Base-by-base conservation (phyloP, 1,284 basidiomycete species). In the Sporisorium graminicola region DNA sequence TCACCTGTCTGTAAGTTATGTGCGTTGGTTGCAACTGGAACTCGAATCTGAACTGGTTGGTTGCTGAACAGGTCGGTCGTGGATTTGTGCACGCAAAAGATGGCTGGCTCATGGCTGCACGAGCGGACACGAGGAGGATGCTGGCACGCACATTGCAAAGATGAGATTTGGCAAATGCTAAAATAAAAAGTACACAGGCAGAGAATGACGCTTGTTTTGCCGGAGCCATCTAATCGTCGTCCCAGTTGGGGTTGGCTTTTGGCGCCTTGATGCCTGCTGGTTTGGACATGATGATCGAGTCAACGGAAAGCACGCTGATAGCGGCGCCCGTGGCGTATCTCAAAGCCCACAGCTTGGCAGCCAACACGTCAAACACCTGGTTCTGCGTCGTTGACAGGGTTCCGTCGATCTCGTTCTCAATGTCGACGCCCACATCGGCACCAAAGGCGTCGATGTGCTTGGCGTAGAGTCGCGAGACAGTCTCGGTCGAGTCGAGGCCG, bases 251-350 rank as follows among this genome's bases (percentile, higher is more conserved):
- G 66, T 84, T 84, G 26, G 78, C 70, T 43, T 82, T 77, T 20
- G 84, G 84, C 3, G 82, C 83, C 73, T 85, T 85, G 74, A 85
- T 85, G 29, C 84, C 84, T 1, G 84, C 83, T 6, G 83, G 83
- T 62, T 85, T 85, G 60, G 77, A 79, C 91, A 98, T 96, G 87
- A 99, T 99, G 87, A 98, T 98, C 81, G 93, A 94, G 87, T 99
- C 97, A 12, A 99, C 97, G 66, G 92, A 92, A 52, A 99, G 90
- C 24, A 99, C 94, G 0, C 93, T 92, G 58, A 95, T 91, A 2
- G 97, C 97, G 5, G 97, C 95, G 84, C 97, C 95, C 0, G 95
- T 95, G 16, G 92, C 94, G 31, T 95, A 90, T 68, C 90, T 89
- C 75, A 97, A 90, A 1, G 94, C 94, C 94, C 94, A 97, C 10